phyloP scores from a whole-genome alignment of 257 asterid species.

The Solanum lycopersicoides region DNA sequence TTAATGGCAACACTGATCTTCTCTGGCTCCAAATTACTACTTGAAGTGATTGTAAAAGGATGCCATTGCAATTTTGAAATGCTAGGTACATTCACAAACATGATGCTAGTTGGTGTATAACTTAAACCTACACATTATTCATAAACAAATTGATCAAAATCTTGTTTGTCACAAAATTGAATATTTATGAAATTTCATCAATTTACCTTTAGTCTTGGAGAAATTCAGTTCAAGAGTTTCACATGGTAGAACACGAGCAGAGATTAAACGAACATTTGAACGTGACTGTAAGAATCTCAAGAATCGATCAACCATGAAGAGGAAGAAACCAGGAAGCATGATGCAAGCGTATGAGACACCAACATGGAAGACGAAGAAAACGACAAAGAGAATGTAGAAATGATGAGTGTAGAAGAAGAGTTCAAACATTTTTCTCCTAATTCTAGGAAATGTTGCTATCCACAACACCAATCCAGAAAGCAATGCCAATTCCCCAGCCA shows the following conservation, averaged over 20 bases:
- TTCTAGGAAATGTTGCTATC: slow-evolving; percentile 52
- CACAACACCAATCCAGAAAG: slow-evolving; percentile 56
- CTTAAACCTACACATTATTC: slow-evolving; percentile 24
- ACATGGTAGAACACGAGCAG: slow-evolving; percentile 54
- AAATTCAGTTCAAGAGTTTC: slow-evolving; percentile 63
- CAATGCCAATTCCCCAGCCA: slow-evolving; percentile 80
- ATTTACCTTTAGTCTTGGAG: slow-evolving; percentile 47
- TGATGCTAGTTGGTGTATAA: slow-evolving; percentile 65
- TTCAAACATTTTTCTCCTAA: slow-evolving; percentile 71
- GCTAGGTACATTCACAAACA: slow-evolving; percentile 65
- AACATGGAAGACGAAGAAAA: slow-evolving; percentile 72
- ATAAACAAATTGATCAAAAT: neutral
- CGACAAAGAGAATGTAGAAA: slow-evolving; percentile 50
- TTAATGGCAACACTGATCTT: slow-evolving; percentile 56
- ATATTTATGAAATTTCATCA: neutral
- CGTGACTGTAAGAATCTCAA: slow-evolving; percentile 71
- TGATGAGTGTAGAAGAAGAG: slow-evolving; percentile 81
- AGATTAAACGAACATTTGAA: slow-evolving; percentile 40
- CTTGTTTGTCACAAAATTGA: too few relatives aligned
- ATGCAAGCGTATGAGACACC: slow-evolving; percentile 40
- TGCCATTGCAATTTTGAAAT: slow-evolving; percentile 90
- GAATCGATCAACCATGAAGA: slow-evolving; percentile 69
- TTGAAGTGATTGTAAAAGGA: slow-evolving; percentile 73
- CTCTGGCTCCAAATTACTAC: slow-evolving; percentile 60
- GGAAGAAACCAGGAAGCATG: slow-evolving; percentile 83